Evolutionary conservation across 192 early-diverging fungal species (phyloP), one percentile per base, ranked within the genome.

Genomic region (Coemansia sp.): DNA sequence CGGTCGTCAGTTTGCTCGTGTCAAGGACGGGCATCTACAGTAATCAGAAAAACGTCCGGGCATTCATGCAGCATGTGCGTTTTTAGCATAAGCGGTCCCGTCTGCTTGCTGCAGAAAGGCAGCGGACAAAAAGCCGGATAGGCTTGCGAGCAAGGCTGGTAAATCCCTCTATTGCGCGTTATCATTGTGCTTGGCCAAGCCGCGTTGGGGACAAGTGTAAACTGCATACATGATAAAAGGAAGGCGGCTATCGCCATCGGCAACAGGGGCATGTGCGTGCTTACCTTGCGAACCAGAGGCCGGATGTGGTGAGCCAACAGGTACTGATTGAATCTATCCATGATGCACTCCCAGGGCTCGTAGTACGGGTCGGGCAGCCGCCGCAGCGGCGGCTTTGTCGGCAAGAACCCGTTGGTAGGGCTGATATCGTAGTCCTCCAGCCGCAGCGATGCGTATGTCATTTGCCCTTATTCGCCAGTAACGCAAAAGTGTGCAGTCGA

Each of bases 321-420:
- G 27, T 94, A 86, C 22, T 86, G 85, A 56, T 91, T 89, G 74
- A 95, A 88, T 63, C 88, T 70, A 49, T 93, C 89, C 76, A 97
- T 86, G 61, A 92, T 84, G 0, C 47, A 57, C 77, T 97, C 96
- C 97, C 96, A 98, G 1, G 92, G 92, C 38, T 88, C 87, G 79
- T 87, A 98, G 72, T 95, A 92, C 24, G 85, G 84, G 35, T 92
- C 81, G 17, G 90, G 77, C 10, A 98, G 76, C 32, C 93, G 80
- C 6, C 79, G 74, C 61, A 96, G 74, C 39, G 96, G 96, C 37
- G 90, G 89, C 31, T 86, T 79, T 17, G 78, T 71, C 3, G 95
- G 97, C 20, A 98, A 80, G 77, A 98, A 98, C 5, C 97, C 97
- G 25, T 89, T 91, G 29, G 75, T 65, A 6, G 91, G 90, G 57